Conservation (phyloP, 495 filamentous ascomycete genomes). For the Choiromyces venosus region DNA sequence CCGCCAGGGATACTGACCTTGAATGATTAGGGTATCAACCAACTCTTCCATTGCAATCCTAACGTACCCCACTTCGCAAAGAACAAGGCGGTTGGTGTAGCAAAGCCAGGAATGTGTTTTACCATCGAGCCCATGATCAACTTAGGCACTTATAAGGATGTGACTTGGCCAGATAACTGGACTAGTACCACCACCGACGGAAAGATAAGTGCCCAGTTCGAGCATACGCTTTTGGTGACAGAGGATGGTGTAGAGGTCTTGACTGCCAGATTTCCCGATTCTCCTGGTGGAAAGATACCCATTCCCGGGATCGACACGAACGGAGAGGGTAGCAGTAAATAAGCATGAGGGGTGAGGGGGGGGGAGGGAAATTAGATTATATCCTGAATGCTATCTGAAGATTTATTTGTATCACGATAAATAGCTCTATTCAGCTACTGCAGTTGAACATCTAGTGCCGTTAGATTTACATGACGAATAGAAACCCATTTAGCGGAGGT, state of each 20-base stretch:
- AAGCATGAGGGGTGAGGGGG: background rate
- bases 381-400: background rate
- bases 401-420: background rate
- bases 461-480: background rate
- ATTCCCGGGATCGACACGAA: conserved; percentile 50
- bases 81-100: conserved; percentile 83
- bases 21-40: conserved; percentile 59
- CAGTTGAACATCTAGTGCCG: conserved; percentile 2
- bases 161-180: conserved; percentile 89
- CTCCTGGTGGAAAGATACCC: conserved; percentile 74
- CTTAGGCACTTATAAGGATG: conserved; percentile 69
- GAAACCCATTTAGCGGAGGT: background rate
- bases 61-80: conserved; percentile 85
- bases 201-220: conserved; percentile 76
- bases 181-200: conserved; percentile 79
- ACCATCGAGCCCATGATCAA: conserved; percentile 93
- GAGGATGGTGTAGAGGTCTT: conserved; percentile 89
- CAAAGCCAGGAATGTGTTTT: conserved; percentile 86
- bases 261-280: conserved; percentile 73
- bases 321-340: background rate
- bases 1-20: background rate
- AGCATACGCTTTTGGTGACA: conserved; percentile 91
- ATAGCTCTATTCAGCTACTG: conserved; percentile 9
- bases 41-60: conserved; percentile 74
- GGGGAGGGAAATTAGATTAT: background rate